A percentile compares a stretch with the other conserved stretches of the same genome.
These are phyloP conservation scores for Aspergillus arachidicola DNA, from an alignment of 2,329 filamentous ascomycete genomes.

Conservation along the genomic window DNA sequence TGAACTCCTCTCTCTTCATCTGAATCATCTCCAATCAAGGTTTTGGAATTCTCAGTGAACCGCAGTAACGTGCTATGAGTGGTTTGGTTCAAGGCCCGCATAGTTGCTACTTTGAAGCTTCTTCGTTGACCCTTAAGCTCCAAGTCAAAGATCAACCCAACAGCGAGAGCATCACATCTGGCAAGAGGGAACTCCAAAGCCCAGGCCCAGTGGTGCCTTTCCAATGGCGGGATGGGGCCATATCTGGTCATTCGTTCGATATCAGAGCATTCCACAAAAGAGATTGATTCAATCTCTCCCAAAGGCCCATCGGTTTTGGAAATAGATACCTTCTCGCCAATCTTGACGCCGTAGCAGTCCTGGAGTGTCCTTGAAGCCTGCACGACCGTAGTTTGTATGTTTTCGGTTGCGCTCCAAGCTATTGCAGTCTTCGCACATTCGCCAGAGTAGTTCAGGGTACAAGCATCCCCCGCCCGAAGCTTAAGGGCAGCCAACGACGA, in stretches of 20 bases:
- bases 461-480: constrained; percentile 61
- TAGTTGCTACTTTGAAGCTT: constrained; percentile 62
- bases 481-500: constrained; percentile 59
- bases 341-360: constrained; percentile 70
- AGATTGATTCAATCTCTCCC: constrained; percentile 59
- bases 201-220: constrained; percentile 53
- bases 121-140: constrained; percentile 59
- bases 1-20: constrained; percentile 18
- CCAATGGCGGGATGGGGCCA: constrained; percentile 38
- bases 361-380: constrained; percentile 75
- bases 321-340: constrained; percentile 70
- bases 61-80: constrained; percentile 36
- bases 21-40: constrained; percentile 33
- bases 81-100: constrained; percentile 53
- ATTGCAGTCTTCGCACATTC: constrained; percentile 58
- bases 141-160: constrained; percentile 70
- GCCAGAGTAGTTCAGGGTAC: constrained; percentile 42
- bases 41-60: constrained; percentile 36
- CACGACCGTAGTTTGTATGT: constrained; percentile 67
- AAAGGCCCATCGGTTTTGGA: constrained; percentile 55
- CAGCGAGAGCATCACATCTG: constrained; percentile 68
- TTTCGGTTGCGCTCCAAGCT: constrained; percentile 63
- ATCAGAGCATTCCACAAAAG: constrained; percentile 61
- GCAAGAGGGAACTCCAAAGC: constrained; percentile 47
- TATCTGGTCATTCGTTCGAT: constrained; percentile 39